Evolutionary conservation across 2,329 filamentous ascomycete genomes (phyloP), one percentile per base, ranked within the genome.

Genomic region (Neopestalotiopsis sp.): DNA sequence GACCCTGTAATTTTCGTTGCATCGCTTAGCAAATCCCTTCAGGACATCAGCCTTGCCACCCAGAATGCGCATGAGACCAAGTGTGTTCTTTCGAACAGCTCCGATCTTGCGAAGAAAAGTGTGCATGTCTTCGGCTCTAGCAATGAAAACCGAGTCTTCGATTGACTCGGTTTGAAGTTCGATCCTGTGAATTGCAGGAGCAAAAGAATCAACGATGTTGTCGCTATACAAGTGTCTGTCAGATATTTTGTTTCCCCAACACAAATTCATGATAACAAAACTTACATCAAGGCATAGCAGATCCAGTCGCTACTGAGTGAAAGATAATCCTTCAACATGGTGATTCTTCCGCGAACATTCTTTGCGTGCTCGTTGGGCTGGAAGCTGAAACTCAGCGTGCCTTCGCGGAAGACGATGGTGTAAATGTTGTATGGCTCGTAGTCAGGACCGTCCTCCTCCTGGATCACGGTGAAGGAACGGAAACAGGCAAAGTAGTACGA

Each of bases 401-500:
- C 96, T 81, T 98, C 94, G 20, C 95, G 93, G 84, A 98, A 98
- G 30, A 99, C 96, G 64, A 99, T 90, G 70, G 97, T 96, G 78
- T 98, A 99, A 66, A 97, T 92, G 79, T 98, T 97, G 84, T 97
- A 94, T 0, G 96, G 95, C 76, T 97, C 94, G 76, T 97, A 92
- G 77, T 97, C 97, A 68, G 93, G 89, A 64, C 91, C 91, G 42
- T 91, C 88, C 74, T 93, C 91, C 74, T 97, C 92, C 73, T 94
- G 86, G 67, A 95, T 92, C 10, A 88, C 83, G 74, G 90, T 92
- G 84, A 98, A 99, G 1, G 95, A 97, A 66, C 95, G 91, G 87
- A 98, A 99, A 80, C 94, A 97, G 65, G 97, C 94, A 80, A 99
- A 98, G 82, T 99, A 99, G 84, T 99, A 99, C 57, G 94, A 94